Evolutionary conservation across 208 protist genomes (phyloP), one percentile per base, ranked within the genome.

Genomic region (Hexamita inflata): DNA sequence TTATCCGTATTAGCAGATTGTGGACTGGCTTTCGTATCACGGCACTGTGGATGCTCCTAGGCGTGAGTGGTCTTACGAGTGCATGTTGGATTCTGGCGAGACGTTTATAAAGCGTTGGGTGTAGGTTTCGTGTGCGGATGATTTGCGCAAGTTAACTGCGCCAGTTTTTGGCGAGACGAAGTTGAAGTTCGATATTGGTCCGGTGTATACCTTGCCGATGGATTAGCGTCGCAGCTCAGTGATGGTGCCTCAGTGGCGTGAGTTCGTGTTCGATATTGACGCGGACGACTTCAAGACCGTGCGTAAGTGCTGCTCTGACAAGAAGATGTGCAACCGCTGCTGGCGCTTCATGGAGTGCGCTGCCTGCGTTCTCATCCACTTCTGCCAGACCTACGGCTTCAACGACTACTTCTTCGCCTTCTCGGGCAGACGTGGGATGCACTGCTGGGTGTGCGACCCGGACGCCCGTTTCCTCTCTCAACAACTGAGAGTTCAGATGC

Each of bases 251-350:
- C 4, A 15, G 4, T 9, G 42, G 64, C 32, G 64, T 11, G 64
- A 70, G n/a, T 34, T 70, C 26, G 64, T 70, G 35, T 70, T 70
- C n/a, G 64, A 70, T 70, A 70, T 70, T n/a, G 64, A 70, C n/a
- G 9, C 64, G 7, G 64, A 34, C 4, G 64, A 70, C 35, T 70
- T 49, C n/a, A 34, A 70, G 9, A 24, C 30, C 11, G 38, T 70
- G 11, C 9, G 64, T 45, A 70, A n/a, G 11, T 70, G 64, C n/a
- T 70, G 64, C 38, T 11, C 32, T 15, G 64, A n/a, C 4, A n/a
- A 7, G 9, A 32, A n/a, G 11, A 70, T 70, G 38, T 70, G 64
- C 38, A 15, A 40, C 32, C 11, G 42, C 4, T 70, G 64, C n/a
- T 70, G 64, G 64, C 32, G 64, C 15, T 70, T 70, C n/a, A 70